phyloP scores from a whole-genome alignment of 139 green algal genomes.

The Asterochloris sp. region DNA sequence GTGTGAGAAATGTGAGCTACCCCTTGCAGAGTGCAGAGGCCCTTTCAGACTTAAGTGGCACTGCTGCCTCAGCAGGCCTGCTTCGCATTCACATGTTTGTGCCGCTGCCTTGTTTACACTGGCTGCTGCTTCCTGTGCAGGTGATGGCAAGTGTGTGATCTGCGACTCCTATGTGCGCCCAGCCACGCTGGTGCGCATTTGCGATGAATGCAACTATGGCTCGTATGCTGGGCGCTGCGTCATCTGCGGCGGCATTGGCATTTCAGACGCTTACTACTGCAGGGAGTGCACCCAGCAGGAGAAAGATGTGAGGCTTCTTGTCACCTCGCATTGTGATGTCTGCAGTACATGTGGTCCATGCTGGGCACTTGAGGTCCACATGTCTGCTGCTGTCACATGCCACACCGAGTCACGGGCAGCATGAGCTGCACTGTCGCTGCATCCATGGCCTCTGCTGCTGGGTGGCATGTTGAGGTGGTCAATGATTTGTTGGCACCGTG shows the following conservation, averaged over 20 bases:
- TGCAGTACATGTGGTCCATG: not conserved
- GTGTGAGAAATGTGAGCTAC: slow-evolving; percentile 85
- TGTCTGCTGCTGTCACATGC: too few relatives aligned
- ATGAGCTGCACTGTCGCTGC: not conserved
- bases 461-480: too few relatives aligned
- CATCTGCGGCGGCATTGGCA: slow-evolving; percentile 91
- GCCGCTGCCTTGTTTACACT: not conserved
- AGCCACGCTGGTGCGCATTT: slow-evolving; percentile 93
- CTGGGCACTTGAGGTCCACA: not conserved
- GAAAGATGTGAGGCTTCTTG: slow-evolving; percentile 80
- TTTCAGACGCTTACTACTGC: slow-evolving; percentile 99
- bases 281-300: slow-evolving; percentile 98
- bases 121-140: slow-evolving; percentile 32
- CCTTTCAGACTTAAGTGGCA: not conserved
- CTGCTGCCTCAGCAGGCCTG: too few relatives aligned
- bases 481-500: too few relatives aligned
- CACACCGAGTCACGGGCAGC: too few relatives aligned
- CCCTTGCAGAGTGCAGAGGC: not conserved
- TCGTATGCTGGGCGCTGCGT: slow-evolving; percentile 93
- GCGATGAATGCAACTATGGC: slow-evolving; percentile 99
- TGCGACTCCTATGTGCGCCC: slow-evolving; percentile 97
- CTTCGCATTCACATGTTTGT: not conserved
- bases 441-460: not conserved
- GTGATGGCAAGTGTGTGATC: slow-evolving; percentile 96
- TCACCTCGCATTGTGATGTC: not conserved